Conservation (phyloP, 176 grass and related monocot genomes). For the Avena atlantica region DNA sequence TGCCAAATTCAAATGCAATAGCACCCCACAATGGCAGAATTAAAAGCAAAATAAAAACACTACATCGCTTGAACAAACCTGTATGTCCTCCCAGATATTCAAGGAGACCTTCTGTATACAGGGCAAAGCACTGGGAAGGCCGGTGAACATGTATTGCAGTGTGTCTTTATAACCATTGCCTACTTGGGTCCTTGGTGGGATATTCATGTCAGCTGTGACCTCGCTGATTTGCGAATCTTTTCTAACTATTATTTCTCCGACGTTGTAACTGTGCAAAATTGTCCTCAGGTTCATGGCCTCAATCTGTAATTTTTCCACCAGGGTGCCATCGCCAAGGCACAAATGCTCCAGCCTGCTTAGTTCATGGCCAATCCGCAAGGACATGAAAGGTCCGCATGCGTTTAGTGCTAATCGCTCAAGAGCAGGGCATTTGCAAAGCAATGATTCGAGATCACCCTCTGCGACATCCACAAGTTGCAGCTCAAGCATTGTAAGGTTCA, state of each 20-base stretch:
- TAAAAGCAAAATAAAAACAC: not conserved
- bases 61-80: not conserved
- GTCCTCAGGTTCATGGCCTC: conserved; percentile 11
- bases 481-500: not conserved
- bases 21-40: not conserved
- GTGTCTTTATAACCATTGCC: not conserved
- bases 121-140: not conserved
- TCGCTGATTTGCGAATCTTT: not conserved
- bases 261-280: not conserved
- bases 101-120: not conserved
- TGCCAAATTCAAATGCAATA: not conserved
- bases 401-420: not conserved
- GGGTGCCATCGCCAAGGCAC: not conserved
- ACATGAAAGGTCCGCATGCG: not conserved
- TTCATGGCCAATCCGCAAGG: not conserved
- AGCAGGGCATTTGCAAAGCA: not conserved
- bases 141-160: not conserved
- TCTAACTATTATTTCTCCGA: not conserved
- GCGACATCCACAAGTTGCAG: not conserved
- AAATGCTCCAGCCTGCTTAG: conserved; percentile 5
- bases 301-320: not conserved
- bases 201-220: not conserved
- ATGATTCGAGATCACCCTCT: not conserved
- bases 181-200: not conserved
- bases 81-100: not conserved